phyloP scores from a whole-genome alignment of 2,329 filamentous ascomycete species.

The Geosmithia morbida region DNA sequence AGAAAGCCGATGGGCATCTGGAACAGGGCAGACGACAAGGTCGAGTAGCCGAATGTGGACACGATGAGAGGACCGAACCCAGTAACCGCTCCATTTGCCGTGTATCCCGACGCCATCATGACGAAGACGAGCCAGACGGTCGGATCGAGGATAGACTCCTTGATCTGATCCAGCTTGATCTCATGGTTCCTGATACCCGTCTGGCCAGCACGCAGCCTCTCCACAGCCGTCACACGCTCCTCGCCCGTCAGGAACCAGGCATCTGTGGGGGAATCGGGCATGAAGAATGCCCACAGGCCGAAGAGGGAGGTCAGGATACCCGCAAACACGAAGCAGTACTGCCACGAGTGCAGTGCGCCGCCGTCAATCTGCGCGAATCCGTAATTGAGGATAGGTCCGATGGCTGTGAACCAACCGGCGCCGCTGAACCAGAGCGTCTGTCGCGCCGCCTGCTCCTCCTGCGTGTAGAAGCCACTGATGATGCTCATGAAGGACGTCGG shows the following conservation, averaged over 20 bases:
- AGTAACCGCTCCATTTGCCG: conserved; percentile 55
- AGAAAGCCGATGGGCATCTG: conserved; percentile 61
- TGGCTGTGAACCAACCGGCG: conserved; percentile 27
- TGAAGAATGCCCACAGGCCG: conserved; percentile 33
- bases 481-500: conserved; percentile 35
- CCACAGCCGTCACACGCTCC: conserved; percentile 35
- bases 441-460: conserved; percentile 30
- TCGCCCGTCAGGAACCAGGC: conserved; percentile 40
- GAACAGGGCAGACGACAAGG: conserved; percentile 52
- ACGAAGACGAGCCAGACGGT: conserved; percentile 34
- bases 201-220: conserved; percentile 31
- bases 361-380: conserved; percentile 31
- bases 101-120: conserved; percentile 42
- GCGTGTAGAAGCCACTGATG: conserved; percentile 31
- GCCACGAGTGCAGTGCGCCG: conserved; percentile 30
- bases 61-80: conserved; percentile 62
- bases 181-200: conserved; percentile 31
- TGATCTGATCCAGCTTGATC: conserved; percentile 30
- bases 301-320: conserved; percentile 33
- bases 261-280: conserved; percentile 37
- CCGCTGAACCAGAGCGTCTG: conserved; percentile 36
- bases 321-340: conserved; percentile 37
- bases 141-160: conserved; percentile 27
- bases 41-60: conserved; percentile 52
- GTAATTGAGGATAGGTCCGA: conserved; percentile 33